phyloP scores from a whole-genome alignment of 805 yeast species.

The Ogataea glucozyma region DNA sequence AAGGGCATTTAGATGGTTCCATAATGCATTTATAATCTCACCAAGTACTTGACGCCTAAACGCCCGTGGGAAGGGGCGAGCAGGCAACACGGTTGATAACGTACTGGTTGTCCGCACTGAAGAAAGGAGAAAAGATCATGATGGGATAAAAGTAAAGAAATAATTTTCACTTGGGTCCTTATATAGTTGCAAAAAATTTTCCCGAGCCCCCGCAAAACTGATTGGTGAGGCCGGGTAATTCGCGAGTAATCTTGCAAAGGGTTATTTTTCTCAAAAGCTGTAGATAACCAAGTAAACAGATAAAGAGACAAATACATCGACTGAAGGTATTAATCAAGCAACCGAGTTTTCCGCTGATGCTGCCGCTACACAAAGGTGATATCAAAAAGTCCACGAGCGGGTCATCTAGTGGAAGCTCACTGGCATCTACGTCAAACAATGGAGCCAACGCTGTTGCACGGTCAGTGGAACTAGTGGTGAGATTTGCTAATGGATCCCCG shows the following conservation, averaged over 20 bases:
- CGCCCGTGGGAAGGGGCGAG: conserved; percentile 39
- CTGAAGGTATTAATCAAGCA: too few species aligned
- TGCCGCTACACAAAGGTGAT: conserved; percentile 6
- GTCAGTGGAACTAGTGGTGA: conserved; percentile 33
- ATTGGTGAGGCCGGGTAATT: conserved; percentile 17
- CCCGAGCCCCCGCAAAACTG: background rate
- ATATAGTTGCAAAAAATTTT: conserved; percentile 6
- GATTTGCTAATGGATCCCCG: conserved; percentile 47
- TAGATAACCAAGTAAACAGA: too few species aligned
- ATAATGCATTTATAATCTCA: conserved; percentile 48
- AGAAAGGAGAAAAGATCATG: conserved; percentile 29
- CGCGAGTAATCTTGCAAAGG: background rate
- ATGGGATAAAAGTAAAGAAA: conserved; percentile 3
- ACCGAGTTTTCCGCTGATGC: background rate
- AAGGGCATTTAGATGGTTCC: conserved; percentile 72
- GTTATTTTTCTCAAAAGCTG: background rate
- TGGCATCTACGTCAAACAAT: too few species aligned
- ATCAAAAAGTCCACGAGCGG: background rate
- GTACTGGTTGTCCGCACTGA: conserved; percentile 79
- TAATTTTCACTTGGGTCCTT: conserved; percentile 8
- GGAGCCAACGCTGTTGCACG: background rate
- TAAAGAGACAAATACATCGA: too few species aligned
- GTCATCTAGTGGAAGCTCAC: background rate
- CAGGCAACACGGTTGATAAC: conserved; percentile 69
- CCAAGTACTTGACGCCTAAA: conserved; percentile 73